These are phyloP conservation scores for Sanghuangporus baumii DNA, from an alignment of 1,284 basidiomycete species.

Conservation along the genomic window DNA sequence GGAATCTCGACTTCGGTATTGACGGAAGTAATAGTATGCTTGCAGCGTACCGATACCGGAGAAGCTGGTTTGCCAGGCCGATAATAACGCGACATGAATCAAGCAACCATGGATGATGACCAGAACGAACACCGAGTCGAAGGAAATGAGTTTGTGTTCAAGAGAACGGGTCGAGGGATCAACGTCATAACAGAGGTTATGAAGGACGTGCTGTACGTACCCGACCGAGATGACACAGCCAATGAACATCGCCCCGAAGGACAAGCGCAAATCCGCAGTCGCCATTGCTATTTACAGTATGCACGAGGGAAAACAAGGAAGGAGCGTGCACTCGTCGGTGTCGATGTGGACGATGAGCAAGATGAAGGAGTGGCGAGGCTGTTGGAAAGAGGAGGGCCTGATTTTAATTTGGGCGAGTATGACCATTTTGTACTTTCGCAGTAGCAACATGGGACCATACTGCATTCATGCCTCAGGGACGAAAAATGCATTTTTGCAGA, in stretches of 20 bases:
- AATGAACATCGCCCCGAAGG: constrained; percentile 17
- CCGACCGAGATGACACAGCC: constrained; percentile 15
- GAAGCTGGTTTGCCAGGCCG: background rate
- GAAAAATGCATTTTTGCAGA: no score
- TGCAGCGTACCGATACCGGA: constrained; percentile 16
- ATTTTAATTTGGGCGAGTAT: background rate
- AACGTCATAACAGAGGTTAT: background rate
- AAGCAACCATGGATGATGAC: background rate
- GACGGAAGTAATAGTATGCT: constrained; percentile 16
- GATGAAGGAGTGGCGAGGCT: background rate
- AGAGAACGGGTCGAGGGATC: background rate
- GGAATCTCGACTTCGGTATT: constrained; percentile 12
- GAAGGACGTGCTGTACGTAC: background rate
- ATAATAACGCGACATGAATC: background rate
- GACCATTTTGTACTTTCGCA: background rate
- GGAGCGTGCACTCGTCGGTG: background rate
- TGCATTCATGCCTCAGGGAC: background rate
- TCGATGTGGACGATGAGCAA: background rate
- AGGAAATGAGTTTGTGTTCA: background rate
- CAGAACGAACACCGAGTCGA: background rate
- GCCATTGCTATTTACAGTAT: constrained; percentile 6
- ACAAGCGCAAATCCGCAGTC: constrained; percentile 10
- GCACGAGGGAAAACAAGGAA: background rate
- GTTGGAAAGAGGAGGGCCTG: background rate
- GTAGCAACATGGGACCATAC: background rate